Evolutionary conservation across 345 rosid species (phyloP), one percentile per base, ranked within the genome.

Genomic region (Physaria fendleri): DNA sequence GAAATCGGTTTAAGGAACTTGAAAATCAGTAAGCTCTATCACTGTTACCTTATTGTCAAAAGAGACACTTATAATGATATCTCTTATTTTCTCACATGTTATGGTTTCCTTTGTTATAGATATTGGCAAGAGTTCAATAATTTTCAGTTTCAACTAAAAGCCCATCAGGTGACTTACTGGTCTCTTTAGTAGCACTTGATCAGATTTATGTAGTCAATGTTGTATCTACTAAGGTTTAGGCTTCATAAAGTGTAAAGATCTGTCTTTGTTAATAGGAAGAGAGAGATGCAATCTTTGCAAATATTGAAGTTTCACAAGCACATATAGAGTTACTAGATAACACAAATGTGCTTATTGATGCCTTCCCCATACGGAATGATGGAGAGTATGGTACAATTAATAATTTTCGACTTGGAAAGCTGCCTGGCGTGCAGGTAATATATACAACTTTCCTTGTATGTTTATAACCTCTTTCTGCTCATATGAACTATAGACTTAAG

Each of bases 341-440:
- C 72, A 89, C 94, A 56, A 93, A 83, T 57, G 95, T 93, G 35
- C 76, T 93, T 39, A 83, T 77, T 65, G 94, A 93, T 79, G 97
- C 95, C 68, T 93, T 93, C 69, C 97, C 99, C 32, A 87, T 89
- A 66, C 78, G 82, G 71, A 81, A 85, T 59, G 99, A 93, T 74
- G 97, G 97, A 66, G 99, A 93, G 56, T 93, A 89, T 68, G 99
- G 99, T 76, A 93, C 99, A 34, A 93, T 93, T 59, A 93, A 93
- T 79, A 89, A 83, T 76, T 93, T 93, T 50, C 85, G 99, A 58
- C 99, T 93, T 56, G 99, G 97, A 72, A 74, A 94, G 48, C 90
- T 93, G 54, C 99, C 99, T 68, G 83, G 85, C 72, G 78, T 83
- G 71, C 87, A 81, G 49, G 99, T 89, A 76, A 72, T 34, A 25